These are phyloP conservation scores for Tricholoma flavovirens DNA, from an alignment of 768 basidiomycete genomes.

Conservation along the genomic window DNA sequence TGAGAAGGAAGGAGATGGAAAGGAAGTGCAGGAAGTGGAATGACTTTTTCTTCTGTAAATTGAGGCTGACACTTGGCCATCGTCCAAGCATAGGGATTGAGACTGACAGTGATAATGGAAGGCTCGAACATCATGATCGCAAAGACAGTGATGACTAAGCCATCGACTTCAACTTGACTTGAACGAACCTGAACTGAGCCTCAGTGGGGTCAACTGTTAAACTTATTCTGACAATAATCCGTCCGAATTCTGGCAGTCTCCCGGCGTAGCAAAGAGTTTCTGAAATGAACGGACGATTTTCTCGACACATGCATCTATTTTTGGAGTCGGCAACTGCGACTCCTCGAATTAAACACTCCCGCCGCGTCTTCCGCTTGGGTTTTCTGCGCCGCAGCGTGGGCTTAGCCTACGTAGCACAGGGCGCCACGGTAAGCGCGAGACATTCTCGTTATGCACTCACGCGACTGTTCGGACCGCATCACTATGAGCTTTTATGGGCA, in stretches of 20 bases:
- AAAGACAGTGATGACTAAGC: neutral
- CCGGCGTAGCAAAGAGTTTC: no score
- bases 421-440: neutral
- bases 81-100: neutral
- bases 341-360: neutral
- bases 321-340: no score
- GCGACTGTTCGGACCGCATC: neutral
- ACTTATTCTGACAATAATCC: no score
- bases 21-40: neutral
- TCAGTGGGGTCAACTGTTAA: no score
- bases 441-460: neutral
- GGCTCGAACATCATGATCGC: neutral
- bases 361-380: neutral
- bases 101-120: neutral
- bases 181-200: no score
- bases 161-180: no score
- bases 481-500: neutral
- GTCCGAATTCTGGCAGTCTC: no score
- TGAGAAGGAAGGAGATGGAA: neutral
- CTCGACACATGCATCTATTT: no score
- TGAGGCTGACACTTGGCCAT: neutral
- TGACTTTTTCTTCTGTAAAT: neutral
- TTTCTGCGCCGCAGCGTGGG: neutral
- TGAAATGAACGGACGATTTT: no score
- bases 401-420: neutral